Evolutionary conservation across 345 rosid species (phyloP).

Genomic region (Cardiospermum halicacabum): DNA sequence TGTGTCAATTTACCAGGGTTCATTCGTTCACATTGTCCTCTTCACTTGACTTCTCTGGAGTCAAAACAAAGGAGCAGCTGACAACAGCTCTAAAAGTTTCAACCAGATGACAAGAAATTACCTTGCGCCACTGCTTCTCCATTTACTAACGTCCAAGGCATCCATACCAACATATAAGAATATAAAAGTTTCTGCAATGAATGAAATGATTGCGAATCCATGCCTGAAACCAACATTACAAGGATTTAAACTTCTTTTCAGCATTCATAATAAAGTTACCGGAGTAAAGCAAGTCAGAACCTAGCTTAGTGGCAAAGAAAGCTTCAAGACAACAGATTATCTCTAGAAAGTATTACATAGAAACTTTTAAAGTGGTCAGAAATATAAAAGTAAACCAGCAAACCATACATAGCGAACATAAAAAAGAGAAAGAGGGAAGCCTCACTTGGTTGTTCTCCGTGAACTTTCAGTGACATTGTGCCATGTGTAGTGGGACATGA

Average conservation of each 20-base stretch:
- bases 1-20: neutral
- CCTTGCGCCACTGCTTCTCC: constrained; percentile 56
- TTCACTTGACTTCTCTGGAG: constrained; percentile 1
- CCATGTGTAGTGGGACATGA: constrained; percentile 78
- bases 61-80: neutral
- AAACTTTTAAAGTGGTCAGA: neutral
- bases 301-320: neutral
- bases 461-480: constrained; percentile 71
- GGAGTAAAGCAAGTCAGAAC: neutral
- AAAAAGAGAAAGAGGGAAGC: neutral
- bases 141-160: constrained; percentile 53
- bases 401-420: neutral
- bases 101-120: constrained; percentile 11
- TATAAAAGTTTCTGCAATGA: constrained; percentile 67
- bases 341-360: neutral
- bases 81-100: neutral
- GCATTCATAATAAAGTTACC: neutral
- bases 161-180: constrained; percentile 71
- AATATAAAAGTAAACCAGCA: neutral
- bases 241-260: constrained; percentile 2
- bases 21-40: neutral
- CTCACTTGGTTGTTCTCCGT: constrained; percentile 63
- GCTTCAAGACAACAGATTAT: neutral
- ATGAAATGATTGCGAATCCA: constrained; percentile 64
- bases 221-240: constrained; percentile 47